These are phyloP conservation scores for Rhynchospora tenuis DNA, from an alignment of 176 grass and related monocot species.

Conservation along the genomic window DNA sequence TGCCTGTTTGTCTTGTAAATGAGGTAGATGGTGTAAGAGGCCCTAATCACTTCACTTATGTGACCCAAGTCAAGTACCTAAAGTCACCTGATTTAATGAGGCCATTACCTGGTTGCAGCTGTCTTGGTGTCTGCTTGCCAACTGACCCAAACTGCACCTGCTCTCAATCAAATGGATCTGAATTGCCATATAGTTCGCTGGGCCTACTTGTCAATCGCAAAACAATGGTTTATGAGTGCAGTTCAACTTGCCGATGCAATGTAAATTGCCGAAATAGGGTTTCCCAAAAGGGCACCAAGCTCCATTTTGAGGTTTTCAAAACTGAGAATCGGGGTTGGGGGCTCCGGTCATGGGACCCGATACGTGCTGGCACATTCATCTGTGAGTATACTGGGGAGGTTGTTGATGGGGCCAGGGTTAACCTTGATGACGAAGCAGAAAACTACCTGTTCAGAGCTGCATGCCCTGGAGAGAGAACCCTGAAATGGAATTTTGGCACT, in stretches of 20 bases:
- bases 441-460: constrained; percentile 61
- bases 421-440: constrained; percentile 54
- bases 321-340: constrained; percentile 80
- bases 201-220: constrained; percentile 75
- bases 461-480: constrained; percentile 55
- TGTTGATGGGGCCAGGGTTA: constrained; percentile 38
- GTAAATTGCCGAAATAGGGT: constrained; percentile 77
- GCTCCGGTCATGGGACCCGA: constrained; percentile 82
- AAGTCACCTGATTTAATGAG: constrained; percentile 43
- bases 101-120: constrained; percentile 45
- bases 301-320: constrained; percentile 92
- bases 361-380: constrained; percentile 79
- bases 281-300: constrained; percentile 57
- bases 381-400: constrained; percentile 82
- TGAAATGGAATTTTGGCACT: constrained; percentile 78
- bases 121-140: constrained; percentile 63
- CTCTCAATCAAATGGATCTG: constrained; percentile 49
- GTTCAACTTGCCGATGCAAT: constrained; percentile 57
- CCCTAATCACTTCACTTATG: constrained; percentile 70
- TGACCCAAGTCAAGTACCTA: constrained; percentile 40
- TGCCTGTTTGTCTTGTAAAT: constrained; percentile 84
- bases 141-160: constrained; percentile 56
- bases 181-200: constrained; percentile 77
- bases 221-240: constrained; percentile 65
- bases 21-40: constrained; percentile 64